phyloP scores from a whole-genome alignment of 1,284 basidiomycete species.

The Microbotryum violaceum region DNA sequence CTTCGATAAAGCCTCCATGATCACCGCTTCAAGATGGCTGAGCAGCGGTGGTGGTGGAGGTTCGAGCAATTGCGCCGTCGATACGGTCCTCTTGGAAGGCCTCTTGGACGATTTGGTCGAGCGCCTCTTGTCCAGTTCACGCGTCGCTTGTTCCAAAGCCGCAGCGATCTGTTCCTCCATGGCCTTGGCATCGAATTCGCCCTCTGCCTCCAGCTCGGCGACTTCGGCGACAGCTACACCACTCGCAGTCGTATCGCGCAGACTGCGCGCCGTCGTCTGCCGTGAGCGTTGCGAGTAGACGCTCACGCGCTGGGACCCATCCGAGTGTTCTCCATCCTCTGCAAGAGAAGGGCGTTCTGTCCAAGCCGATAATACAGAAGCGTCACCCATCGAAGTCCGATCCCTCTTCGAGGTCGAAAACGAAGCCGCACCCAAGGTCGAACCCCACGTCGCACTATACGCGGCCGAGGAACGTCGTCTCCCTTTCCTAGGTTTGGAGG shows the following conservation, averaged over 20 bases:
- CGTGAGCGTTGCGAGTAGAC: conserved; percentile 56
- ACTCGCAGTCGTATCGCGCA: no score
- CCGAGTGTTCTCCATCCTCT: not conserved
- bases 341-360: conserved; percentile 5
- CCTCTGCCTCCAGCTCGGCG: no score
- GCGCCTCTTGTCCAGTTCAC: no score
- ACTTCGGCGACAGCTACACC: no score
- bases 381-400: conserved; percentile 6
- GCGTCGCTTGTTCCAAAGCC: no score
- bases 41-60: conserved; percentile 25
- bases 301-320: conserved; percentile 46
- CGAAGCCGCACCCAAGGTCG: no score
- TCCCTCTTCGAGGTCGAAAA: no score
- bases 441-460: no score
- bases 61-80: conserved; percentile 13
- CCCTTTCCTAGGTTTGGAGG: not conserved
- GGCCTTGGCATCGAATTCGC: no score
- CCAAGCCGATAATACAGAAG: conserved; percentile 15
- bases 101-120: not conserved
- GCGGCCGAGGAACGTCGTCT: no score
- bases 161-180: no score
- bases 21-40: conserved; percentile 21
- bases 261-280: no score
- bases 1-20: conserved; percentile 11
- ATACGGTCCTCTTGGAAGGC: not conserved